Base-by-base conservation (phyloP, 148 eudicot genomes). In the Rhododendron mucronatum region DNA sequence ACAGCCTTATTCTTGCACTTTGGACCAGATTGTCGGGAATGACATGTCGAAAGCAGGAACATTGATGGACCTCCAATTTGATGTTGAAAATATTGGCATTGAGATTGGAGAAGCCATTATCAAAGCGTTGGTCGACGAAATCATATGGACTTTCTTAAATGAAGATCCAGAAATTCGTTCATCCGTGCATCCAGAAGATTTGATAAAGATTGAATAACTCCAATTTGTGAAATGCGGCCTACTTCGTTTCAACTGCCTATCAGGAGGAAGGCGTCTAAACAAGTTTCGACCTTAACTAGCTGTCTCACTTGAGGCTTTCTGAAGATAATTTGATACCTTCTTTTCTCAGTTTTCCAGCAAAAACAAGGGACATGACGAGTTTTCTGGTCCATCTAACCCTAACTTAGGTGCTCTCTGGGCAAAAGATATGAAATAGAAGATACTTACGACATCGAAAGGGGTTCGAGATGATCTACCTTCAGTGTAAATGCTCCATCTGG, bases 61-160 rank as follows among this genome's bases (percentile, higher is more conserved):
- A 8, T 94, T 98, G 99, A 91, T 90, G 93, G 91, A 94, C 77
- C 86, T 91, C 50, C 91, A 86, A 80, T 82, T 86, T 26, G 93
- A 93, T 80, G 77, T 88, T 41, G 91, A 93, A 86, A 81, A 84
- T 69, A 76, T 94, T 67, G 94, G 93, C 41, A 84, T 84, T 33
- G 93, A 87, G 53, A 74, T 97, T 82, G 98, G 89, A 67, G 93
- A 94, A 79, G 86, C 86, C 79, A 93, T 97, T 87, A 77, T 97
- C 14, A 90, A 93, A 57, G 96, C 91, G 41, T 73, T 97, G 87
- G 61, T 96, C 61, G 92, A 94, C 39, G 98, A 94, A 23, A 47
- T 85, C 14, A 81, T 94, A 45, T 87, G 81, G 57, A 73, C 88
- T 88, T 92, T 90, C 73, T 28, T 76, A 67, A 47, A 65, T 55